These are phyloP conservation scores for Pleurotus salmoneostramineus DNA, from an alignment of 768 basidiomycete species.

Conservation along the genomic window DNA sequence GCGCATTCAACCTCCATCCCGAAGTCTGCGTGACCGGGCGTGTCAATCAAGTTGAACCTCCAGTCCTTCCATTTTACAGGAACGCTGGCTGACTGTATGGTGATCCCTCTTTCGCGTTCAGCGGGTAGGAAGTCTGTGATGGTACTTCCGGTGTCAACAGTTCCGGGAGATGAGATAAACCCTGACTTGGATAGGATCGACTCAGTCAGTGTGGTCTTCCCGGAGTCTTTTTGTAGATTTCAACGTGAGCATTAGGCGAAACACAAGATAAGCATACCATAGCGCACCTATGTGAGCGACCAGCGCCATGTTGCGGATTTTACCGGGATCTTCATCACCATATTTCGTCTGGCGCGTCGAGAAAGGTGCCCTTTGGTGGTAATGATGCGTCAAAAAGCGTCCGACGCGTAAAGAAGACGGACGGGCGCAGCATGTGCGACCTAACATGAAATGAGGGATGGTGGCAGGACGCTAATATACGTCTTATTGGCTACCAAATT, in stretches of 20 bases:
- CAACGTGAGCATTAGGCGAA: slow-evolving; percentile 1
- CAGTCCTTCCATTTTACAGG: slow-evolving; percentile 83
- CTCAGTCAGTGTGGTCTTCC: slow-evolving; percentile 87
- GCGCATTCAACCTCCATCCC: slow-evolving; percentile 97
- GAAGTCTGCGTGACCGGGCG: slow-evolving; percentile 91
- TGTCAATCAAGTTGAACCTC: slow-evolving; percentile 87
- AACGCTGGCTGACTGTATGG: slow-evolving; percentile 89
- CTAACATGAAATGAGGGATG: not conserved
- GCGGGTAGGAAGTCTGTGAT: slow-evolving; percentile 89
- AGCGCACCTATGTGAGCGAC: slow-evolving; percentile 83
- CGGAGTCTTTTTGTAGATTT: slow-evolving; percentile 57
- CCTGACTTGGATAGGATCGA: slow-evolving; percentile 76
- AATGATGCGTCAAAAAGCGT: not conserved
- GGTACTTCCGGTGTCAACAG: slow-evolving; percentile 88
- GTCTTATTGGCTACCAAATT: not conserved
- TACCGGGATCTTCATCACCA: slow-evolving; percentile 31
- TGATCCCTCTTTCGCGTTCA: slow-evolving; percentile 87
- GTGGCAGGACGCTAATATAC: not conserved
- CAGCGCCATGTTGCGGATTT: slow-evolving; percentile 74
- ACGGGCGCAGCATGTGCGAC: not conserved
- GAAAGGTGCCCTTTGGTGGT: not conserved
- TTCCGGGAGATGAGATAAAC: slow-evolving; percentile 69
- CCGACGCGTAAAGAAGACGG: not conserved
- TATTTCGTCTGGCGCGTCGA: not conserved
- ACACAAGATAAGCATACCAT: slow-evolving; percentile 7